Evolutionary conservation across 2,329 filamentous ascomycete species (phyloP).

Genomic region (Diaporthe nobilis): DNA sequence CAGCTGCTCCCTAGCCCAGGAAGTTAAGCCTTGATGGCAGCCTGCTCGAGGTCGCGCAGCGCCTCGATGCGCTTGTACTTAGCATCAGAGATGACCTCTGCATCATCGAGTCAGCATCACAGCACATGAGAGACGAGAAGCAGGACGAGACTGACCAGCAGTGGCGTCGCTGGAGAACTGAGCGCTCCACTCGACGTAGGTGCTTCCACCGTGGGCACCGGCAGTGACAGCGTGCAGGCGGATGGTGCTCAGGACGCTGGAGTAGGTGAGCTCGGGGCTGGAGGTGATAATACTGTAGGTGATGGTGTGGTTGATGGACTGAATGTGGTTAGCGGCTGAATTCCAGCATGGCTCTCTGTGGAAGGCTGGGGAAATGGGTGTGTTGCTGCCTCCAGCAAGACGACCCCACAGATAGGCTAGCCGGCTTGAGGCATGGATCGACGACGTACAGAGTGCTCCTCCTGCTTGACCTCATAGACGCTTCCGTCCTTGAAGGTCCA

Average conservation of each 20-base stretch:
- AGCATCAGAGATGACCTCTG: constrained; percentile 80
- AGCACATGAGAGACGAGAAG: constrained; percentile 36
- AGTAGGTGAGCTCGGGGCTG: constrained; percentile 75
- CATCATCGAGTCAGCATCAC: constrained; percentile 20
- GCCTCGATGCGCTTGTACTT: constrained; percentile 84
- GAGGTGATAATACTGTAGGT: constrained; percentile 80
- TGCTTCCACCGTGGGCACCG: constrained; percentile 74
- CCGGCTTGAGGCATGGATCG: not conserved
- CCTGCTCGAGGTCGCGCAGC: constrained; percentile 74
- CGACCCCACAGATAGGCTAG: not conserved
- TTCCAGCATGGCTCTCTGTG: not conserved
- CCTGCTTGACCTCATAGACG: constrained; percentile 80
- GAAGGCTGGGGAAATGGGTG: not conserved
- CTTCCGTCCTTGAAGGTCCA: constrained; percentile 81
- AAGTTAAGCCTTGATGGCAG: constrained; percentile 53
- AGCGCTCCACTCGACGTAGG: constrained; percentile 78
- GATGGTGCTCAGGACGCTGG: constrained; percentile 76
- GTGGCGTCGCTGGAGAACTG: constrained; percentile 81
- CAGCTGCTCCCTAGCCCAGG: not conserved
- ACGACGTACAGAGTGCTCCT: constrained; percentile 76
- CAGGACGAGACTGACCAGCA: constrained; percentile 65
- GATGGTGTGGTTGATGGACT: constrained; percentile 82
- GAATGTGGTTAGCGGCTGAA: constrained; percentile 10
- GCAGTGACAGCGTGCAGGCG: constrained; percentile 76
- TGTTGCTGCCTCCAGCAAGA: not conserved